Base-by-base conservation (phyloP, 2,329 filamentous ascomycete genomes). In the Dichotomopilus funicola region DNA sequence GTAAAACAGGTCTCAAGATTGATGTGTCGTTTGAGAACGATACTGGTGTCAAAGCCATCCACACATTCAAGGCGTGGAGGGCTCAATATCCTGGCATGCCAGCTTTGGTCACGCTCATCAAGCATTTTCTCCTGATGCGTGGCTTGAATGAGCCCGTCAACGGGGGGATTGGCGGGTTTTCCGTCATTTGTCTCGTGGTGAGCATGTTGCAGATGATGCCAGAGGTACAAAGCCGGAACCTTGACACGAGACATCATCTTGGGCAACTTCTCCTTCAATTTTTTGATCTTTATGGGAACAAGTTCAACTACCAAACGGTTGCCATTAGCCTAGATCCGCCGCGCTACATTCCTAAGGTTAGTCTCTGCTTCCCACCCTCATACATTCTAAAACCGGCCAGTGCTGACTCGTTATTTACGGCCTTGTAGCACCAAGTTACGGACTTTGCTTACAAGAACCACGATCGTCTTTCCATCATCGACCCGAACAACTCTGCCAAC, bases 1-100 rank as follows among this genome's bases (percentile, higher is more conserved):
- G 74, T 53, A 65, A 79, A 52, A 96, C 91, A 1, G 85, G 85
- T 10, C 75, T 99, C 52, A 89, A 88, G 63, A 87, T 97, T 10
- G 94, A 99, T 68, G 81, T 99, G 10, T 97, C 91, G 0, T 96
- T 99, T 67, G 92, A 99, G 72, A 97, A 96, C 66, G 72, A 86
- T 38, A 89, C 87, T 43, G 94, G 94, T 9, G 74, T 96, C 8
- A 72, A 80, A 13, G 92, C 94, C 2, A 87, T 94, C 65, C 74
- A 84, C 13, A 96, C 90, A 0, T 96, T 96, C 68, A 71, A 83
- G 53, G 70, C 75, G 0, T 99, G 94, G 94, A 91, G 88, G 70
- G 64, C 75, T 11, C 75, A 86, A 52, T 96, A 87, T 61, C 91
- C 92, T 0, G 83, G 85, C 7, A 91, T 97, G 89, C 88, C 90